phyloP scores from a whole-genome alignment of 345 rosid genomes.

The Lepidium sativum region DNA sequence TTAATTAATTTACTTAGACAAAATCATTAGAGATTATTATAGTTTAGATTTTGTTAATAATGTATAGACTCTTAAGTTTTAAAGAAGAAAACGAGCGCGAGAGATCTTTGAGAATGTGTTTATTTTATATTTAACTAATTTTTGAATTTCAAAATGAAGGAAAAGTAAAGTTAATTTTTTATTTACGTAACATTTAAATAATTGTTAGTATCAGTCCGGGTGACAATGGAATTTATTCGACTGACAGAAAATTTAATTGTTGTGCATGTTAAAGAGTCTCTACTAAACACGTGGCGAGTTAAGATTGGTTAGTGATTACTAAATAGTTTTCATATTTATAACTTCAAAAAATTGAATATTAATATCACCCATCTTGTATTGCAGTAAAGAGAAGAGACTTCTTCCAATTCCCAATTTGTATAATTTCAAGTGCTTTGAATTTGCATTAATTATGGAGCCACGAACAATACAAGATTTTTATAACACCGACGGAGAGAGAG shows the following conservation, averaged over 20 bases:
- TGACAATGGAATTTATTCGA: slow-evolving; percentile 30
- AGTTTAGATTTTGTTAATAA: neutral
- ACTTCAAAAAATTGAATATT: slow-evolving; percentile 17
- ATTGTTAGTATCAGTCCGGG: slow-evolving; percentile 3
- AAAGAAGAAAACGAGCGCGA: slow-evolving; percentile 15
- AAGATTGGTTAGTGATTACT: neutral
- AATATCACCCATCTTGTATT: slow-evolving; percentile 21
- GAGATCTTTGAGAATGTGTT: slow-evolving; percentile 12
- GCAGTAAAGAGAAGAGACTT: slow-evolving; percentile 21
- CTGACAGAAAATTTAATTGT: slow-evolving; percentile 23
- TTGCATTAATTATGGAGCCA: slow-evolving; percentile 23
- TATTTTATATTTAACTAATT: neutral
- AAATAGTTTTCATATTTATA: neutral
- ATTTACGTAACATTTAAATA: slow-evolving; percentile 6
- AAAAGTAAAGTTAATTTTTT: slow-evolving; percentile 4
- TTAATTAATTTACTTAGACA: neutral
- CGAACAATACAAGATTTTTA: neutral
- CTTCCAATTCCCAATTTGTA: slow-evolving; percentile 25
- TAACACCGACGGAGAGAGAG: slow-evolving; percentile 26
- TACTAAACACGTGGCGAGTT: slow-evolving; percentile 10
- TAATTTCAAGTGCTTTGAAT: slow-evolving; percentile 25
- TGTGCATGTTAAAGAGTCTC: slow-evolving; percentile 9
- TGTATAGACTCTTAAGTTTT: neutral
- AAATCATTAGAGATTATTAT: neutral
- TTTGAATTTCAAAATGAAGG: slow-evolving; percentile 24